A percentile compares a stretch with the other conserved stretches of the same genome.
These are phyloP conservation scores for Prunus mongolica DNA, from an alignment of 306 rosid genomes.

Conservation along the genomic window DNA sequence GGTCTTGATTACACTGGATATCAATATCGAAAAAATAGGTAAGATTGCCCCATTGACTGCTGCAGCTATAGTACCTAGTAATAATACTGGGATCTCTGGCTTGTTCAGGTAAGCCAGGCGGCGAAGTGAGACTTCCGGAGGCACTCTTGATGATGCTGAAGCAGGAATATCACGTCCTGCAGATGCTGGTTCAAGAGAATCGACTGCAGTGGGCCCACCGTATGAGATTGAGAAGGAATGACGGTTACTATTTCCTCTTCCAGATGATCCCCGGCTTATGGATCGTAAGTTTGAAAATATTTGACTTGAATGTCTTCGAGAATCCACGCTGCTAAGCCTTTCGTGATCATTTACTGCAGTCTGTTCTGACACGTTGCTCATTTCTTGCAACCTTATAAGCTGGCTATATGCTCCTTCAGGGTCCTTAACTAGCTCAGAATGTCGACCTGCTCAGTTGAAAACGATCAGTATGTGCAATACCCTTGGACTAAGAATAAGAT, in stretches of 20 bases:
- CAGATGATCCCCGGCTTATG: slow-evolving; percentile 52
- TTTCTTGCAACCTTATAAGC: slow-evolving; percentile 59
- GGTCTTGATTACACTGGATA: slow-evolving; percentile 43
- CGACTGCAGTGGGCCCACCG: slow-evolving; percentile 31
- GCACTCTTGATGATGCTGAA: slow-evolving; percentile 17
- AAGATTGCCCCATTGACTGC: slow-evolving; percentile 42
- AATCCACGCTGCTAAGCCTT: not conserved
- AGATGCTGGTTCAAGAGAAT: slow-evolving; percentile 26
- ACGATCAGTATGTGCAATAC: not conserved
- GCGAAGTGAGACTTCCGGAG: slow-evolving; percentile 39
- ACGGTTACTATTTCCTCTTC: slow-evolving; percentile 39
- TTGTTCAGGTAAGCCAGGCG: slow-evolving; percentile 71
- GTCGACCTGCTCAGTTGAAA: slow-evolving; percentile 47
- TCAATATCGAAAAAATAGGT: slow-evolving; percentile 46
- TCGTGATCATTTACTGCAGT: not conserved
- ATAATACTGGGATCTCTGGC: slow-evolving; percentile 62
- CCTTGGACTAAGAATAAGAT: not conserved
- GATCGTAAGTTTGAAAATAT: slow-evolving; percentile 34
- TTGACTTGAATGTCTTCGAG: not conserved
- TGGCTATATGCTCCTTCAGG: slow-evolving; percentile 67
- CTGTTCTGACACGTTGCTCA: slow-evolving; percentile 9
- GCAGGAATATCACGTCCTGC: slow-evolving; percentile 22
- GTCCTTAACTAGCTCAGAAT: slow-evolving; percentile 47
- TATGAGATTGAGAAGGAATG: slow-evolving; percentile 43
- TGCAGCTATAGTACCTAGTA: slow-evolving; percentile 62